Conservation (phyloP, 2,329 filamentous ascomycete genomes). For the Penicillium sp. region DNA sequence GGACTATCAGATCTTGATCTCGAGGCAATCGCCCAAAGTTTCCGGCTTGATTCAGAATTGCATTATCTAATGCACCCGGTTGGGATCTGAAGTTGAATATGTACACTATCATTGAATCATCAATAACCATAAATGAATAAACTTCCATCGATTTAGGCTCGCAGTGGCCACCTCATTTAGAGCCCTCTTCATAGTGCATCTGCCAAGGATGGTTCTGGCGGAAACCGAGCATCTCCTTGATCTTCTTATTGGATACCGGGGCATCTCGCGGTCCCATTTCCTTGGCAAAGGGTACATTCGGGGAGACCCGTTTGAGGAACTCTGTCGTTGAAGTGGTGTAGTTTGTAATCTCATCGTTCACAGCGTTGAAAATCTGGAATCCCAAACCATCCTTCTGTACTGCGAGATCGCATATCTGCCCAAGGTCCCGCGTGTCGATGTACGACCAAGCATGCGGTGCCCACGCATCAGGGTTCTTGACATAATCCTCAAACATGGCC, state of each 20-base stretch:
- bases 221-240: slow-evolving; percentile 64
- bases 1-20: slow-evolving; percentile 35
- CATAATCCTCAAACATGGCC: slow-evolving; percentile 58
- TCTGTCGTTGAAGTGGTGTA: slow-evolving; percentile 57
- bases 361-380: slow-evolving; percentile 69
- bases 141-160: background rate
- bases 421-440: slow-evolving; percentile 66
- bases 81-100: slow-evolving; percentile 20
- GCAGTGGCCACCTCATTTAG: background rate
- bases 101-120: background rate
- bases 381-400: slow-evolving; percentile 62
- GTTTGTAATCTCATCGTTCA: slow-evolving; percentile 66
- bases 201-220: slow-evolving; percentile 58
- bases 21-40: slow-evolving; percentile 37
- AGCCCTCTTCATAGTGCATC: slow-evolving; percentile 22
- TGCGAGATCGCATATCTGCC: slow-evolving; percentile 64
- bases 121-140: background rate
- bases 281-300: slow-evolving; percentile 58
- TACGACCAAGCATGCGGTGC: slow-evolving; percentile 68
- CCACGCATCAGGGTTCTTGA: slow-evolving; percentile 57
- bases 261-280: slow-evolving; percentile 66
- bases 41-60: slow-evolving; percentile 33
- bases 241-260: slow-evolving; percentile 66
- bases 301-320: slow-evolving; percentile 59
- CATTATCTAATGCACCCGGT: slow-evolving; percentile 32